phyloP scores from a whole-genome alignment of 345 rosid species.

The Noccaea caerulescens region DNA sequence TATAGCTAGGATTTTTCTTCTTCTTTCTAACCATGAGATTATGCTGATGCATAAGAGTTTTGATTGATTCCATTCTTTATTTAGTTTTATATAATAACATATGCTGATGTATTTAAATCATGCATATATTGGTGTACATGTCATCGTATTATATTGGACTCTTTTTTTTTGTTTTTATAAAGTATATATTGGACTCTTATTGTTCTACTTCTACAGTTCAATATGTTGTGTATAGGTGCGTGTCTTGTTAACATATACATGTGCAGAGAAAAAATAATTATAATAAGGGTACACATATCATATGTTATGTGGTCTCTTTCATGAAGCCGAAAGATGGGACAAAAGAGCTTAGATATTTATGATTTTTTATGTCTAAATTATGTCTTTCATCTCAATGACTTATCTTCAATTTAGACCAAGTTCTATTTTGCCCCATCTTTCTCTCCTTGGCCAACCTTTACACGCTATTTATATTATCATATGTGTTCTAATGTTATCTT shows the following conservation, averaged over 20 bases:
- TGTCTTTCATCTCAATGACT: conserved; percentile 26
- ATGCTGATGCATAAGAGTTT: too few relatives aligned
- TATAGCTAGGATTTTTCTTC: too few relatives aligned
- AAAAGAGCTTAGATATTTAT: conserved; percentile 24
- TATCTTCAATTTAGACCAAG: conserved; percentile 36
- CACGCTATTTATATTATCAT: not conserved
- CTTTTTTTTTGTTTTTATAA: conserved; percentile 9
- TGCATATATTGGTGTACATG: conserved; percentile 22
- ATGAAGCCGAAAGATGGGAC: conserved; percentile 44
- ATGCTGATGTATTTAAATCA: not conserved
- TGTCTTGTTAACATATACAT: conserved; percentile 33
- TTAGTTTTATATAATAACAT: not conserved
- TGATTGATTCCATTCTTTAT: too few relatives aligned
- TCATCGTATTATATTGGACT: conserved; percentile 32
- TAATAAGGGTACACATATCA: conserved; percentile 29
- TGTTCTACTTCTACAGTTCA: conserved; percentile 26
- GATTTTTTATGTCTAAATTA: not conserved
- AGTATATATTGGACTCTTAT: conserved; percentile 32
- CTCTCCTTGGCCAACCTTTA: conserved; percentile 39
- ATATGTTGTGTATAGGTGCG: conserved; percentile 5
- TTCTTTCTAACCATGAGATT: too few relatives aligned
- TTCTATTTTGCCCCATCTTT: conserved; percentile 32
- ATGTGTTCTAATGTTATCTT: not conserved
- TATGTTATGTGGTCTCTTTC: conserved; percentile 42
- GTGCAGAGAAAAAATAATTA: conserved; percentile 9